Evolutionary conservation across 371 early-diverging fungal genomes (phyloP).

Genomic region (Lichtheimia ramosa): DNA sequence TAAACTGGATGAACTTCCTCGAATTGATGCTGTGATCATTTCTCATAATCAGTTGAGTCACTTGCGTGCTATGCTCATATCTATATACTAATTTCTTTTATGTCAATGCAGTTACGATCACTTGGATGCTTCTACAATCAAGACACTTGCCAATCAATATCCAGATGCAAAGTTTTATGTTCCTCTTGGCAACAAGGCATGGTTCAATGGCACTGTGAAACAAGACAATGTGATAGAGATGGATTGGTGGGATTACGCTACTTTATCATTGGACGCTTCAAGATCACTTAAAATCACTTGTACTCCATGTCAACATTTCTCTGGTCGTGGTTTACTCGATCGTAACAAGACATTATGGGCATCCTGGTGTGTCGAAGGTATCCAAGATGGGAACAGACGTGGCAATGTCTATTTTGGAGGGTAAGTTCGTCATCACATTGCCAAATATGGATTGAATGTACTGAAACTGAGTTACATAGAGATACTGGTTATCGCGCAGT

Average conservation of each 20-base stretch:
- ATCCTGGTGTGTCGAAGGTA: slow-evolving; percentile 60
- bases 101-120: slow-evolving; percentile 64
- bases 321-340: slow-evolving; percentile 64
- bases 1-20: slow-evolving; percentile 61
- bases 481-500: slow-evolving; percentile 77
- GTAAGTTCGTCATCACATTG: slow-evolving; percentile 23
- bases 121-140: slow-evolving; percentile 62
- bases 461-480: slow-evolving; percentile 27
- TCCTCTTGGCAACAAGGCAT: slow-evolving; percentile 71
- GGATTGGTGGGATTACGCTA: slow-evolving; percentile 81
- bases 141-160: slow-evolving; percentile 39
- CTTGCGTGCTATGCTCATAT: background rate
- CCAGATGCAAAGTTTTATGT: slow-evolving; percentile 62
- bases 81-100: background rate
- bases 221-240: slow-evolving; percentile 52
- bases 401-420: slow-evolving; percentile 69
- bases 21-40: slow-evolving; percentile 71
- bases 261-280: slow-evolving; percentile 22
- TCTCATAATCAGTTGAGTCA: slow-evolving; percentile 64
- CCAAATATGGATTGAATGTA: background rate
- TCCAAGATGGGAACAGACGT: slow-evolving; percentile 26
- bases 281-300: slow-evolving; percentile 49
- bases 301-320: slow-evolving; percentile 80
- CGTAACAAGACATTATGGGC: slow-evolving; percentile 76
- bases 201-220: slow-evolving; percentile 58